Evolutionary conservation across 78 protist species (phyloP).

Genomic region (Dictyostelium discoideum): DNA sequence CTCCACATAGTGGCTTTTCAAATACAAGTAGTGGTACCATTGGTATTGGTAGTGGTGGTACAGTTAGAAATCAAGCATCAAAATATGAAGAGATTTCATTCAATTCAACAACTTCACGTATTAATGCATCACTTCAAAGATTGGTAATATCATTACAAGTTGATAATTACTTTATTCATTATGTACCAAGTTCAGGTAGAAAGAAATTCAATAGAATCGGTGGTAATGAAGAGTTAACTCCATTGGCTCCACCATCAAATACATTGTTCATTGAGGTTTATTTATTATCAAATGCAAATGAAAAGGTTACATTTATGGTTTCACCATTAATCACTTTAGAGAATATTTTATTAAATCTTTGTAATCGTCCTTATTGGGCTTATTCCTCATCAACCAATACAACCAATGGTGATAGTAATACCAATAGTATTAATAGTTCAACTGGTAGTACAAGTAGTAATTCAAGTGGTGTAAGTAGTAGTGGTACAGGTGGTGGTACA

Average conservation of each 20-base stretch:
- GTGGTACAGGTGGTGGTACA: not conserved
- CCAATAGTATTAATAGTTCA: not conserved
- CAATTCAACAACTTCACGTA: slow-evolving; percentile 9
- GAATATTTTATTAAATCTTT: slow-evolving; percentile 47
- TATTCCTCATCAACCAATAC: not conserved
- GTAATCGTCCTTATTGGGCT: slow-evolving; percentile 82
- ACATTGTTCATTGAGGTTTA: slow-evolving; percentile 53
- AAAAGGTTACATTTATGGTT: slow-evolving; percentile 64
- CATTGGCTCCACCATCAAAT: slow-evolving; percentile 66
- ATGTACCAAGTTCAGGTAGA: slow-evolving; percentile 74
- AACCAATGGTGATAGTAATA: not conserved
- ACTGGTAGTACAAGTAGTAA: not conserved
- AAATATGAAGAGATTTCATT: slow-evolving; percentile 62
- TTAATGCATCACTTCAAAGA: slow-evolving; percentile 68
- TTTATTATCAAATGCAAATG: slow-evolving; percentile 59
- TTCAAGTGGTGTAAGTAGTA: not conserved
- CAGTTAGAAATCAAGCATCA: slow-evolving; percentile 21
- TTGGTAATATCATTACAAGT: slow-evolving; percentile 68
- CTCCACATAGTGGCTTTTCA: not conserved
- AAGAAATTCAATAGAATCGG: slow-evolving; percentile 76
- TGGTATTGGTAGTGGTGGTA: slow-evolving; percentile 18
- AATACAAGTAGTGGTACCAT: not conserved
- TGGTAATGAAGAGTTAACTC: slow-evolving; percentile 67
- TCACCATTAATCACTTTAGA: slow-evolving; percentile 73
- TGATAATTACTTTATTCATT: slow-evolving; percentile 80